A percentile compares a stretch with the other conserved stretches of the same genome.
phyloP scores from a whole-genome alignment of 768 basidiomycete species.

The Nidula microcarpa region DNA sequence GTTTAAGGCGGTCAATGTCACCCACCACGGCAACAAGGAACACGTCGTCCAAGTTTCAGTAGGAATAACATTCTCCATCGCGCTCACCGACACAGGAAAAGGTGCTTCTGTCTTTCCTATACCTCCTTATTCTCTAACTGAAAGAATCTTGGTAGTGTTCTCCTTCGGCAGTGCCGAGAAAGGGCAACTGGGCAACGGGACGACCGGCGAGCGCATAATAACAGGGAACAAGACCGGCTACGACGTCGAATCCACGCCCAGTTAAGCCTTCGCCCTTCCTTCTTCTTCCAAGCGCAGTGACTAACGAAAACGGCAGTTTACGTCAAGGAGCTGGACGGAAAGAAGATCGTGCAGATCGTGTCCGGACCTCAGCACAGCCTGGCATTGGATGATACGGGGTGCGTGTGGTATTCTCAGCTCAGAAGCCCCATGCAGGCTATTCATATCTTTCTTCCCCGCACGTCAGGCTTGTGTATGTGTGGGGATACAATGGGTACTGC shows the following conservation, averaged over 20 bases:
- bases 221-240: constrained; percentile 82
- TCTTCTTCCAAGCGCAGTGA: background rate
- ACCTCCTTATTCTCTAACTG: constrained; percentile 1
- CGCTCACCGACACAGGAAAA: constrained; percentile 81
- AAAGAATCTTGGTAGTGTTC: constrained; percentile 52
- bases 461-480: constrained; percentile 69
- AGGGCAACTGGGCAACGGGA: constrained; percentile 91
- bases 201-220: constrained; percentile 87
- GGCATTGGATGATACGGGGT: constrained; percentile 79
- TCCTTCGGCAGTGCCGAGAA: constrained; percentile 90
- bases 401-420: constrained; percentile 13
- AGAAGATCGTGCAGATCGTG: constrained; percentile 76
- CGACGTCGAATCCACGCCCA: constrained; percentile 70
- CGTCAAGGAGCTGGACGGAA: constrained; percentile 73
- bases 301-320: constrained; percentile 41
- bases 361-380: constrained; percentile 87
- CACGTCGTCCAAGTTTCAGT: constrained; percentile 71
- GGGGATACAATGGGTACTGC: constrained; percentile 91
- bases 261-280: constrained; percentile 32
- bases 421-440: too few species aligned
- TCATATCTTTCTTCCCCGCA: background rate
- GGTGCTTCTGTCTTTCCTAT: constrained; percentile 35
- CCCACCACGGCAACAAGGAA: constrained; percentile 57
- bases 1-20: constrained; percentile 62
- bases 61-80: constrained; percentile 80